Base-by-base conservation (phyloP, 768 basidiomycete genomes). In the Mycena metata region DNA sequence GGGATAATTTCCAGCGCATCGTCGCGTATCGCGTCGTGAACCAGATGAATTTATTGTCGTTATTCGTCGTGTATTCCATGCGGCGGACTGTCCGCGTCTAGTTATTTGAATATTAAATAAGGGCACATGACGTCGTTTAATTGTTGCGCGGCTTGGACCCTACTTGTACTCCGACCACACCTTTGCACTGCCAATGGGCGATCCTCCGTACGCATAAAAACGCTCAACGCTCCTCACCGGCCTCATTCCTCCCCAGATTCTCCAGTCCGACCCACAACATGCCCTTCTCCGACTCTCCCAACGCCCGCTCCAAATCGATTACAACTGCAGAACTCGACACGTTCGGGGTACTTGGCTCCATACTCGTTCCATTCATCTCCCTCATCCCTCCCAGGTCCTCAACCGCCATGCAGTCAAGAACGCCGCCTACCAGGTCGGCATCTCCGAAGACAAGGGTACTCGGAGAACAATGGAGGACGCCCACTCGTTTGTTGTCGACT, bases 381-480 rank as follows among this genome's bases (percentile, higher is more conserved):
- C 50, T 33, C 33, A 50, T n/a, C 16, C 41, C 19, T 30, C 39
- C 36, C 73, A 93, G 94, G 82, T 88, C 60, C 83, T 94, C 66
- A 94, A 94, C 78, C 85, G 92, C 64, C 92, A 95, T 77, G 91
- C 94, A 19, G 79, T 83, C 57, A 84, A 89, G 64, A 89, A 91
- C 72, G 77, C 85, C 2, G 83, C 88, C 7, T 95, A 90, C 79
- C 84, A 89, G 60, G 86, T 95, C 41, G 93, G 93, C 24, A 79
- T 89, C 55, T 84, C 90, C 41, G 96, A 97, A 73, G 95, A 98
- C 81, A 96, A 91, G 79, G 95, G 96, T 52, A 87, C 92, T 61
- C 85, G 98, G 69, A 85, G 97, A 70, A 94, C 92, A 56, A 99
- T 99, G 98, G 98, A 99, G 80, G 98, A 99, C 78, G 90, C 95